These are phyloP conservation scores for Blastomyces percursus DNA, from an alignment of 2,329 filamentous ascomycete genomes.

Conservation along the genomic window DNA sequence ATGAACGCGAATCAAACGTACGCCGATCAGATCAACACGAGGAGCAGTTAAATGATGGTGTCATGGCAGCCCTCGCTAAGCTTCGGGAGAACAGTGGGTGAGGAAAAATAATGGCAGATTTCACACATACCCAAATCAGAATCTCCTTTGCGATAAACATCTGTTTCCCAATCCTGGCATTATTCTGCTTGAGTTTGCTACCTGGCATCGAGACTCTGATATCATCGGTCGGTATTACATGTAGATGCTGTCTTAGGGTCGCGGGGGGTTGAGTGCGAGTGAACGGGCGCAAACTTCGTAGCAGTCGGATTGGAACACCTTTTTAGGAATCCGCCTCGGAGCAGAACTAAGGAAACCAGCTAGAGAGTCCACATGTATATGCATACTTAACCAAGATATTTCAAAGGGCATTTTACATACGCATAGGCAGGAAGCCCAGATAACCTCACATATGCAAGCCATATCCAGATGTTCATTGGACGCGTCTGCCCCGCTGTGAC, in stretches of 20 bases:
- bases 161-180: background rate
- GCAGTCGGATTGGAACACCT: background rate
- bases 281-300: background rate
- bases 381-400: too few relatives aligned
- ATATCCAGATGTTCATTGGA: too few relatives aligned
- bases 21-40: background rate
- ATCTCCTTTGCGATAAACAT: background rate
- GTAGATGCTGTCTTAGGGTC: background rate
- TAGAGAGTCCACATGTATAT: background rate
- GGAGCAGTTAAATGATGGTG: constrained; percentile 44
- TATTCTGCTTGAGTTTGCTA: background rate
- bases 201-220: background rate
- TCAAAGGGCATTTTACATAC: background rate
- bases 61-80: constrained; percentile 48
- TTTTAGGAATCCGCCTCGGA: background rate
- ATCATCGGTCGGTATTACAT: background rate
- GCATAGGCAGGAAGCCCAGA: background rate
- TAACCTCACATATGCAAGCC: background rate
- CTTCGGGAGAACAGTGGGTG: constrained; percentile 34
- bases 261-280: background rate
- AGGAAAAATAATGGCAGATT: background rate
- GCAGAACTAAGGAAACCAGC: background rate
- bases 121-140: background rate
- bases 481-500: too few relatives aligned
- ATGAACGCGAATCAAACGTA: background rate